Evolutionary conservation across 1,139 yeast genomes (phyloP).

Genomic region (Candida pseudoviswanathii): DNA sequence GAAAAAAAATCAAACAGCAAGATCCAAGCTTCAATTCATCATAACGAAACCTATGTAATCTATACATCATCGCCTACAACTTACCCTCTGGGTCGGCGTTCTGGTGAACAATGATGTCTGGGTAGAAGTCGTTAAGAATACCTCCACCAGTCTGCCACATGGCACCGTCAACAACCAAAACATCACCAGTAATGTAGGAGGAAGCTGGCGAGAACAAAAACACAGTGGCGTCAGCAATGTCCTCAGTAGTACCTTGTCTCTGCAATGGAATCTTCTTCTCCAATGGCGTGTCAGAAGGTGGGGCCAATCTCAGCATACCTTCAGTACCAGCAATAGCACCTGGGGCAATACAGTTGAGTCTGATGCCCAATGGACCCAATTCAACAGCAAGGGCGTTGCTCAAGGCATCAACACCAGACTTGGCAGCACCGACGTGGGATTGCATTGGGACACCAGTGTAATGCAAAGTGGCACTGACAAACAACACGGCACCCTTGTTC

Average conservation of each 20-base stretch:
- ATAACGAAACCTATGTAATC: not conserved
- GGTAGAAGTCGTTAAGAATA: conserved; percentile 36
- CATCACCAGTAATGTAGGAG: conserved; percentile 72
- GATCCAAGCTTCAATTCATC: not conserved
- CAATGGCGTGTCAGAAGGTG: conserved; percentile 38
- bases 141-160: conserved; percentile 75
- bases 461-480: conserved; percentile 90
- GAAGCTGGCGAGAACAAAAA: conserved; percentile 85
- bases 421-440: conserved; percentile 90
- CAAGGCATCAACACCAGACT: conserved; percentile 92
- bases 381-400: conserved; percentile 87
- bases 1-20: not conserved
- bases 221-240: conserved; percentile 88
- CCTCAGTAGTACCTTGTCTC: conserved; percentile 71
- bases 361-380: conserved; percentile 84
- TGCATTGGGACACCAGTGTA: conserved; percentile 92
- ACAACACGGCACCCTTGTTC: conserved; percentile 73
- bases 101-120: conserved; percentile 29
- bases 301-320: conserved; percentile 65
- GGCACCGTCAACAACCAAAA: conserved; percentile 87
- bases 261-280: conserved; percentile 67
- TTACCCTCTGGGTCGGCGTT: conserved; percentile 25
- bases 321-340: conserved; percentile 87
- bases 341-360: conserved; percentile 87
- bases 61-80: conserved; percentile 14